These are phyloP conservation scores for Ustilago xerochloae DNA, from an alignment of 1,284 basidiomycete species.

Conservation along the genomic window DNA sequence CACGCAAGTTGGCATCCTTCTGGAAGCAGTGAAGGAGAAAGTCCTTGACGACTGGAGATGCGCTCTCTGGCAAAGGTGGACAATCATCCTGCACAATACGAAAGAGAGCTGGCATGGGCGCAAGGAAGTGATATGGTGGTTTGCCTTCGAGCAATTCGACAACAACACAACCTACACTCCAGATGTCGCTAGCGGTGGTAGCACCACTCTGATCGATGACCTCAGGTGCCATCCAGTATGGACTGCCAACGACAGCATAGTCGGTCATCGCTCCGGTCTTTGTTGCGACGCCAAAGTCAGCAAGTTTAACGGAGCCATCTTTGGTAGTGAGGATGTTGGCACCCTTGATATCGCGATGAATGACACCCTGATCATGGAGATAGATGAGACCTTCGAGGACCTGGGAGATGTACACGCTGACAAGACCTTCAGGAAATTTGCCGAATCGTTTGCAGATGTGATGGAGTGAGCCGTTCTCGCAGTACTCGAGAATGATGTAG, in stretches of 20 bases:
- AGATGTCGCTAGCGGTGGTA: slow-evolving; percentile 95
- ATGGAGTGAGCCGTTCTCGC: slow-evolving; percentile 96
- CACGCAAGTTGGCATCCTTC: slow-evolving; percentile 92
- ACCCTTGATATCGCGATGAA: slow-evolving; percentile 65
- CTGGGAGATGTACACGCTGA: slow-evolving; percentile 95
- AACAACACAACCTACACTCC: slow-evolving; percentile 94
- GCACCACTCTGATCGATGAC: slow-evolving; percentile 81
- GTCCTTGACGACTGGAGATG: slow-evolving; percentile 88
- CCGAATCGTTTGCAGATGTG: slow-evolving; percentile 96
- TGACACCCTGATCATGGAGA: slow-evolving; percentile 66
- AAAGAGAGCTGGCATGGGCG: slow-evolving; percentile 97
- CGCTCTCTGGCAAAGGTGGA: slow-evolving; percentile 93
- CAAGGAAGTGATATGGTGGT: slow-evolving; percentile 93
- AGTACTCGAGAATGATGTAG: slow-evolving; percentile 98
- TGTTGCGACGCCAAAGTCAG: slow-evolving; percentile 53
- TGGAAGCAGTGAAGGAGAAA: slow-evolving; percentile 98
- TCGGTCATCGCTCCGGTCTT: slow-evolving; percentile 49
- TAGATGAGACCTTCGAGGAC: slow-evolving; percentile 70
- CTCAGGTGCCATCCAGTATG: slow-evolving; percentile 68
- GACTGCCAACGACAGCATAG: slow-evolving; percentile 70
- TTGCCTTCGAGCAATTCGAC: slow-evolving; percentile 95
- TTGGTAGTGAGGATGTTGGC: slow-evolving; percentile 73
- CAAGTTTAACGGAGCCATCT: slow-evolving; percentile 73
- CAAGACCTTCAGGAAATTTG: slow-evolving; percentile 95
- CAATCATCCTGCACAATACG: slow-evolving; percentile 97